Percentiles rank a stretch among this genome's conserved stretches.
Conservation (phyloP, 2,329 filamentous ascomycete genomes). For the Aspergillus brunneoviolaceus region DNA sequence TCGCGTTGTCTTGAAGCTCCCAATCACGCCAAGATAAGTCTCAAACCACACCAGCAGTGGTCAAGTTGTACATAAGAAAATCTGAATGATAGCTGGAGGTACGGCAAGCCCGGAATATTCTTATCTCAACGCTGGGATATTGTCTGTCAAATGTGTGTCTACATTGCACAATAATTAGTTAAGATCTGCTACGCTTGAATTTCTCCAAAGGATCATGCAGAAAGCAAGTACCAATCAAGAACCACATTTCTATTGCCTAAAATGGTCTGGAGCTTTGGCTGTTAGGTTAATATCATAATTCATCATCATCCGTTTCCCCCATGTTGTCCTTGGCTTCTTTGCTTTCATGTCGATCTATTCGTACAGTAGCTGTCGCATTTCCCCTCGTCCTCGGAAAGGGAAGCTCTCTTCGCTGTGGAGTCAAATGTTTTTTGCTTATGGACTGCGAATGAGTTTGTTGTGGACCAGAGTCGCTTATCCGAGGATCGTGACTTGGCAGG, state of each 20-base stretch:
- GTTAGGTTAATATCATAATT: conserved; percentile 28
- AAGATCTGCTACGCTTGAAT: not conserved
- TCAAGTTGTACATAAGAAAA: conserved; percentile 41
- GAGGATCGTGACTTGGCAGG: not conserved
- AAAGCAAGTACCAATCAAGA: not conserved
- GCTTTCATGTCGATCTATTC: conserved; percentile 4
- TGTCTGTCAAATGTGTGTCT: too few relatives aligned
- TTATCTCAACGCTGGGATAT: not conserved
- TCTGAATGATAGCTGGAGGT: conserved; percentile 17
- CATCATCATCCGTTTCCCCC: conserved; percentile 45
- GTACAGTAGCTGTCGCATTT: conserved; percentile 4
- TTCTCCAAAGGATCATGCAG: not conserved
- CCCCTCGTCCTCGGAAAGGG: conserved; percentile 36
- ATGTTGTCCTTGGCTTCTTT: conserved; percentile 26
- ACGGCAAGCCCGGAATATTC: conserved; percentile 13
- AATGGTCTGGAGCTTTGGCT: not conserved
- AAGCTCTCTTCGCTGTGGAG: conserved; percentile 44
- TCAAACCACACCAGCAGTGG: conserved; percentile 25
- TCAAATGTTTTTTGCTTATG: conserved; percentile 17
- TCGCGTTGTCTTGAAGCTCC: conserved; percentile 23
- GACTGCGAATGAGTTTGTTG: conserved; percentile 6
- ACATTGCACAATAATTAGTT: too few relatives aligned
- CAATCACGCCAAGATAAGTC: conserved; percentile 22
- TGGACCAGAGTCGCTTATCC: not conserved
- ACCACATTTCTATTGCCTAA: not conserved